Evolutionary conservation across 257 asterid genomes (phyloP), one percentile per base, ranked within the genome.

Genomic region (Rhazya stricta): DNA sequence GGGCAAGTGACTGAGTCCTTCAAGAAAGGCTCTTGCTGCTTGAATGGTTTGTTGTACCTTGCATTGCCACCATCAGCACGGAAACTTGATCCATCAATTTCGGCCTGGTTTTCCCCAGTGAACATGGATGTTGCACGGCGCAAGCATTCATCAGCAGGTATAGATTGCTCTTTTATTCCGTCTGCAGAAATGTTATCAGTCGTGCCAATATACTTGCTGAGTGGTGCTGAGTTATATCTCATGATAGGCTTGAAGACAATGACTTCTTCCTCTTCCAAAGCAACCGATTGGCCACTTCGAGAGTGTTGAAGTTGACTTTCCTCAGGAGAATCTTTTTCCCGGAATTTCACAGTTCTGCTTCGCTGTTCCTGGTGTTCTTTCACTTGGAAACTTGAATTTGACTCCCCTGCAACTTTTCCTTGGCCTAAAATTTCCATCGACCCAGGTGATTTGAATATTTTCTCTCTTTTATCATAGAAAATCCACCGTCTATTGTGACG

Each of bases 201-300:
- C 9, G 75, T 41, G n/a, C 76, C 72, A 50, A 69, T 81, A 27
- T 85, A 82, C 36, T 82, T 82, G 61, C 84, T 76, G 62, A 85
- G 72, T 15, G 98, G 98, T 0, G 86, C 94, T 0, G 97, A 94
- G 81, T 90, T 91, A 34, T 87, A 91, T 72, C 97, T 84, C 1
- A 84, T 81, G 75, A 94, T 82, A 58, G 98, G 98, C 87, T 94
- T 87, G 88, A 94, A 94, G 72, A 94, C 89, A 76, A 94, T 94
- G 69, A 90, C 94, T 87, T 94, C 98, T 65, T 85, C 89, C 78
- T 85, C 89, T 29, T 83, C 89, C 2, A 72, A 9, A 36, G 82
- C 16, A 25, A 60, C 43, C 12, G 73, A 56, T 34, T 67, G 51
- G 62, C 71, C 50, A 34, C 69, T 72, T 51, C 39, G 68, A 78